Base-by-base conservation (phyloP, 192 early-diverging fungal species). In the Coemansia brasiliensis region DNA sequence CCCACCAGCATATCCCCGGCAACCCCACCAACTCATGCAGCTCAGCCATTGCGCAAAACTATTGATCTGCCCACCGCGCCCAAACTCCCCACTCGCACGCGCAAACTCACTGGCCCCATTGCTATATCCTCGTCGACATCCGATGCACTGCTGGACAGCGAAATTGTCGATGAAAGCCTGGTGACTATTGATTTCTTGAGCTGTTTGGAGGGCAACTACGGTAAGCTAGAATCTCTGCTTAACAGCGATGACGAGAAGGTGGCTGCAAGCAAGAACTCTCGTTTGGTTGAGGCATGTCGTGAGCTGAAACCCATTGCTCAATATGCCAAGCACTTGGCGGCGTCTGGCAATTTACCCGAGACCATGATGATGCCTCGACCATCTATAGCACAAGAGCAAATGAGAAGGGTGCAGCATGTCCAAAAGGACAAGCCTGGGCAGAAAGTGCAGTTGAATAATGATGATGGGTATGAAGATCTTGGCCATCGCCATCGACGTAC, bases 221-320 rank as follows among this genome's bases (percentile, higher is more conserved):
- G 17, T 46, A 78, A 78, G 48, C 39, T 78, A 1, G 74, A 78
- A 35, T 13, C 48, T 1, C 43, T 51, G 6, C 61, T 78, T 10
- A 15, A 57, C 27, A 45, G 51, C 44, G 3, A 13, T 32, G 39
- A 12, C 9, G 39, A 35, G 27, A 4, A 35, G 18, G 37, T 25
- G n/a, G 32, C 27, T 21, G 32, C 11, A 18, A 24, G 18, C 21
- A 37, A 15, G 16, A 45, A 16, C 42, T 44, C 1, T 51, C 67
- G 52, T 11, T 24, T 71, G n/a, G 52, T 53, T 21, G 58, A 39
- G 9, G 67, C 55, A 8, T 67, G 59, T 37, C 68, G 68, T 11
- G 74, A 78, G 64, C 69, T 78, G 46, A 78, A 78, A 43, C 74
- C 74, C 8, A 71, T 78, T 32, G 67, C 64, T 1, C 74, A 69